Conservation (phyloP, 169 alveolate species). For the Plasmodium vivax region DNA sequence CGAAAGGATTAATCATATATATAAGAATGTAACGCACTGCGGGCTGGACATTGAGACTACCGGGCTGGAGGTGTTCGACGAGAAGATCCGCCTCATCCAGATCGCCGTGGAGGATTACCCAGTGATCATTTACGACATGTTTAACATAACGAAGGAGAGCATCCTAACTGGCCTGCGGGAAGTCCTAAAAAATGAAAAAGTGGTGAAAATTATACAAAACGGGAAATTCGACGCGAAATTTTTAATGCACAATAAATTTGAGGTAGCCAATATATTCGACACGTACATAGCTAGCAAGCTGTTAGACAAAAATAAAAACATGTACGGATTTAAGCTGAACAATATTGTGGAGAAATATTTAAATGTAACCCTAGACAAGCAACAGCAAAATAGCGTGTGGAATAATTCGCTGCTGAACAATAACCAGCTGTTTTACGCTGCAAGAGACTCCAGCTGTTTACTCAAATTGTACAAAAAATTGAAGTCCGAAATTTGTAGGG, state of each 20-base stretch:
- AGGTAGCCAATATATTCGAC: slow-evolving; percentile 83
- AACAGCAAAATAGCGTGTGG: slow-evolving; percentile 90
- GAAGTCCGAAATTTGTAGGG: slow-evolving; percentile 78
- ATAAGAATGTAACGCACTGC: slow-evolving; percentile 75
- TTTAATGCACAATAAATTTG: slow-evolving; percentile 72
- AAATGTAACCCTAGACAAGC: slow-evolving; percentile 84
- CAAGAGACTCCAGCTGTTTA: slow-evolving; percentile 87
- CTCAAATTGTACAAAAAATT: slow-evolving; percentile 85
- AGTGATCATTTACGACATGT: slow-evolving; percentile 80
- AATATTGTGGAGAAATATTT: slow-evolving; percentile 86
- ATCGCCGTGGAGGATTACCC: slow-evolving; percentile 84
- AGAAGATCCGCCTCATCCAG: slow-evolving; percentile 80
- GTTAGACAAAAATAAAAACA: slow-evolving; percentile 81
- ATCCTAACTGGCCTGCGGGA: slow-evolving; percentile 74
- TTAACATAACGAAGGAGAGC: slow-evolving; percentile 72
- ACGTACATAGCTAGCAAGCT: slow-evolving; percentile 86
- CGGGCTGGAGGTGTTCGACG: slow-evolving; percentile 85
- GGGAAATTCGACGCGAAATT: slow-evolving; percentile 88
- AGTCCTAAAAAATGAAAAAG: slow-evolving; percentile 68
- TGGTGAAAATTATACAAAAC: slow-evolving; percentile 86
- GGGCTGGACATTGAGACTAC: slow-evolving; percentile 89
- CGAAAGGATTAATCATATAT: slow-evolving; percentile 74
- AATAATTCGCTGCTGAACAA: slow-evolving; percentile 77
- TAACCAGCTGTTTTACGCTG: slow-evolving; percentile 88
- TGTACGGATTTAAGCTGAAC: slow-evolving; percentile 82